Percentiles rank a stretch among this genome's conserved stretches.
Conservation (phyloP, 208 protist genomes). For the Trypanosoma boissoni region DNA sequence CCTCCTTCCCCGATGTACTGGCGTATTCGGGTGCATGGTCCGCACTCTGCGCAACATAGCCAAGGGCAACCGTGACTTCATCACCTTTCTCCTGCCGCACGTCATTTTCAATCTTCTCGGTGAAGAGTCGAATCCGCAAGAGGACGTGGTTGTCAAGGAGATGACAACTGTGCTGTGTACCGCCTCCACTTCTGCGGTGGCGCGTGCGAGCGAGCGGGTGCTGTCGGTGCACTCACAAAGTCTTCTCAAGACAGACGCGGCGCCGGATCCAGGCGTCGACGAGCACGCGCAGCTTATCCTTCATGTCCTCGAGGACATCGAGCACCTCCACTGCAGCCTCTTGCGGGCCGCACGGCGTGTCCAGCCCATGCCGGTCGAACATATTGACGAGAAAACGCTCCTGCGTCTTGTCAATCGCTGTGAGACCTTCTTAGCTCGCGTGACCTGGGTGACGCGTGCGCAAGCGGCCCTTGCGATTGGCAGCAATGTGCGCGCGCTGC, state of each 20-base stretch:
- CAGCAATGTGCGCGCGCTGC: constrained; percentile 76
- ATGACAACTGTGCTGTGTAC: constrained; percentile 27
- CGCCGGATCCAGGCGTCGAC: constrained; percentile 24
- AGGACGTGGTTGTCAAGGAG: constrained; percentile 45
- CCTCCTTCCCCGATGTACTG: constrained; percentile 41
- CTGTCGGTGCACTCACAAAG: constrained; percentile 50
- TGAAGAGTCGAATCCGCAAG: constrained; percentile 26
- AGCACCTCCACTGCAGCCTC: constrained; percentile 53
- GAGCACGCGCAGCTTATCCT: constrained; percentile 78
- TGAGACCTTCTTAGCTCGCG: constrained; percentile 32
- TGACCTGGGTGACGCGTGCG: constrained; percentile 40
- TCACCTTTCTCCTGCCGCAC: constrained; percentile 71
- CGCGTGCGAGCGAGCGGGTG: not conserved
- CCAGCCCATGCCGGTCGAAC: constrained; percentile 3
- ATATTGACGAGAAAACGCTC: constrained; percentile 24
- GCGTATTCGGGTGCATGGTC: constrained; percentile 62
- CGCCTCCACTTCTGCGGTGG: not conserved
- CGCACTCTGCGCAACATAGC: constrained; percentile 78
- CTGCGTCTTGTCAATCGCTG: constrained; percentile 35
- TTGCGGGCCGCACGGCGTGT: constrained; percentile 22
- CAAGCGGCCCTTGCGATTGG: constrained; percentile 60
- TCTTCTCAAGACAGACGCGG: constrained; percentile 22
- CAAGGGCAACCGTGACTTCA: constrained; percentile 59
- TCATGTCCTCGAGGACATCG: constrained; percentile 63
- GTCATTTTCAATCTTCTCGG: constrained; percentile 67